Base-by-base conservation (phyloP, 2,329 filamentous ascomycete genomes). In the Colletotrichum sp. region DNA sequence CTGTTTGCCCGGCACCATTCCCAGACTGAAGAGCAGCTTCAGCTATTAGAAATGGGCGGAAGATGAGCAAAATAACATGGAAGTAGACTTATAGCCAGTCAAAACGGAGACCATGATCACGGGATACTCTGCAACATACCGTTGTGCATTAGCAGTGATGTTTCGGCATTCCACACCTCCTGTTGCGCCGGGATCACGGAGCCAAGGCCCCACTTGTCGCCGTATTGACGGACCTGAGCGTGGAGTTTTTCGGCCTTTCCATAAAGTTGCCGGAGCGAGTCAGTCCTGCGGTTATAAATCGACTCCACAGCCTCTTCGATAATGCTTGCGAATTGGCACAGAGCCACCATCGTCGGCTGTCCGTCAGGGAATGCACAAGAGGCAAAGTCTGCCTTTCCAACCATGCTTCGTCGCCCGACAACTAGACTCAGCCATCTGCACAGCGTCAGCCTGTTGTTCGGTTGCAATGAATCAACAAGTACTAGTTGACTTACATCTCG, bases 241-340 rank as follows among this genome's bases (percentile, higher is more conserved):
- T 68, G 28, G 12, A 75, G 64, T 24, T 43, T 64, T 48, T 75
- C 81, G 12, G 81, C 81, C 5, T 78, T 78, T 3, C 67, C 63
- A 30, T 79, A 82, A 2, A 82, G 74, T 57, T 80, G 75, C 9
- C 78, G 77, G 18, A 82, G 67, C 2, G 81, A 82, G 39, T 80
- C 78, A 7, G 78, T 79, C 12, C 80, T 78, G 9, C 77, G 78
- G 10, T 75, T 76, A 64, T 82, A 82, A 30, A 82, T 82, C 16
- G 75, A 68, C 6, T 75, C 73, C 2, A 73, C 24, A 4, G 73
- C 48, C 15, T 75, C 73, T n/a, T 75, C 73, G 8, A 75, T 48
- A 5, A 75, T 61, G 32, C n/a, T 64, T 12, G 70, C 70, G 28
- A 75, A 75, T 15, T 75, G 70, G 32, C 73, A 75, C 5, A 75